phyloP scores from a whole-genome alignment of 106 monocot genomes.

The Platanthera guangdongensis region DNA sequence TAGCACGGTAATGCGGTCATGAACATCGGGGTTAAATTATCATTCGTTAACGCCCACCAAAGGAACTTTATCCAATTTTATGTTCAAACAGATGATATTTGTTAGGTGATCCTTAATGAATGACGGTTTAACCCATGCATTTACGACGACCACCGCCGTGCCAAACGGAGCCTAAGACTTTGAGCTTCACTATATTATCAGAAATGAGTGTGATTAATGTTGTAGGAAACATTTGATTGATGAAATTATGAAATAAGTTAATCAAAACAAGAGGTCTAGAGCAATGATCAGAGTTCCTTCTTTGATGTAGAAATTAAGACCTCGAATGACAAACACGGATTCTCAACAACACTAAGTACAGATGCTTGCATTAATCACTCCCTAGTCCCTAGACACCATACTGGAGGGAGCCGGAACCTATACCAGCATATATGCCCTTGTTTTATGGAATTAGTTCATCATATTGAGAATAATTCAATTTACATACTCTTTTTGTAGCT shows the following conservation, averaged over 20 bases:
- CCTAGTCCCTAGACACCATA: neutral
- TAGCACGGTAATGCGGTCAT: too few species aligned
- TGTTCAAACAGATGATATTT: too few species aligned
- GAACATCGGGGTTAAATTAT: too few species aligned
- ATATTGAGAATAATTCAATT: neutral
- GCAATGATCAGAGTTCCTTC: neutral
- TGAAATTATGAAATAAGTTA: neutral
- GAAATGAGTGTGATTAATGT: neutral
- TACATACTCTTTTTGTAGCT: neutral
- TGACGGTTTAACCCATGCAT: too few species aligned
- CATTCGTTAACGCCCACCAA: too few species aligned
- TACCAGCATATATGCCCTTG: neutral
- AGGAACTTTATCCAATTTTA: too few species aligned
- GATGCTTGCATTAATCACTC: neutral
- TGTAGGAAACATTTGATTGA: neutral
- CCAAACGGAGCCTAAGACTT: too few species aligned
- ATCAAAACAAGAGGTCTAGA: neutral
- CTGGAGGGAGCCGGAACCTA: neutral
- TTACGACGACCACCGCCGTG: too few species aligned
- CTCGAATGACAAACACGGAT: neutral
- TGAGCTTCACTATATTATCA: neutral
- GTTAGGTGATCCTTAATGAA: too few species aligned
- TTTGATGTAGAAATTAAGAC: neutral
- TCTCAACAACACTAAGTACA: neutral
- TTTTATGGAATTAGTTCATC: neutral